Percentiles rank a stretch among this genome's conserved stretches.
These are phyloP conservation scores for Zoysia japonica DNA, from an alignment of 176 grass and related monocot species.

Conservation along the genomic window DNA sequence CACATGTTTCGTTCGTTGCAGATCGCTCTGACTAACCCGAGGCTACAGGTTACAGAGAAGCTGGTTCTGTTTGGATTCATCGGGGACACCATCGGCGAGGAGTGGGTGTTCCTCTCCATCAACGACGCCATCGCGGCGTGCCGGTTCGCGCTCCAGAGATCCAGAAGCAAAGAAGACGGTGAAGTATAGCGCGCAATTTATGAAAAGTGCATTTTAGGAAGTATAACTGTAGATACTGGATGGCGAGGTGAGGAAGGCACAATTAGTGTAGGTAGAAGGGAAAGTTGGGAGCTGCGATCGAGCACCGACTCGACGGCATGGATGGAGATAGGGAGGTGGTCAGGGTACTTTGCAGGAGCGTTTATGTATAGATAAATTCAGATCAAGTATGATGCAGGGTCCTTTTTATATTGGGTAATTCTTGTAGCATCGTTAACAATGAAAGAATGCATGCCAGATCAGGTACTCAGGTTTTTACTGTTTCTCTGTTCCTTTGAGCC, in stretches of 20 bases:
- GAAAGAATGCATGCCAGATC: too few species aligned
- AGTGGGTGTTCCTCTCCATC: slow-evolving; percentile 72
- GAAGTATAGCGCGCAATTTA: slow-evolving; percentile 34
- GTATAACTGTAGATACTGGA: slow-evolving; percentile 36
- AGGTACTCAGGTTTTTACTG: too few species aligned
- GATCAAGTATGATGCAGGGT: not conserved
- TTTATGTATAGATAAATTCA: slow-evolving; percentile 38
- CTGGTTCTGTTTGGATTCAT: slow-evolving; percentile 60
- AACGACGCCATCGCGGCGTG: slow-evolving; percentile 69
- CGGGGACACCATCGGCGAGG: slow-evolving; percentile 51
- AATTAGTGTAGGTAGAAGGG: not conserved
- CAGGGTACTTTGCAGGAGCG: not conserved
- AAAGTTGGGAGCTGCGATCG: slow-evolving; percentile 23
- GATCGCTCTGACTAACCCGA: slow-evolving; percentile 73
- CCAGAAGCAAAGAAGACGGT: slow-evolving; percentile 41
- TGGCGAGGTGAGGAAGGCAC: not conserved
- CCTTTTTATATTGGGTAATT: too few species aligned
- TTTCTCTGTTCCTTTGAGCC: not conserved
- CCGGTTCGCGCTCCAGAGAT: slow-evolving; percentile 59
- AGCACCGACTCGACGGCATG: not conserved
- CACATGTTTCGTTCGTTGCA: slow-evolving; percentile 34
- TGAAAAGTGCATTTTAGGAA: slow-evolving; percentile 7
- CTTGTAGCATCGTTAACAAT: too few species aligned
- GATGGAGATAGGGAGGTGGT: slow-evolving; percentile 1
- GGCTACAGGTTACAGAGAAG: slow-evolving; percentile 65